A percentile compares a stretch with the other conserved stretches of the same genome.
phyloP scores from a whole-genome alignment of 129 eudicot species.

The Heracleum sosnowskyi region DNA sequence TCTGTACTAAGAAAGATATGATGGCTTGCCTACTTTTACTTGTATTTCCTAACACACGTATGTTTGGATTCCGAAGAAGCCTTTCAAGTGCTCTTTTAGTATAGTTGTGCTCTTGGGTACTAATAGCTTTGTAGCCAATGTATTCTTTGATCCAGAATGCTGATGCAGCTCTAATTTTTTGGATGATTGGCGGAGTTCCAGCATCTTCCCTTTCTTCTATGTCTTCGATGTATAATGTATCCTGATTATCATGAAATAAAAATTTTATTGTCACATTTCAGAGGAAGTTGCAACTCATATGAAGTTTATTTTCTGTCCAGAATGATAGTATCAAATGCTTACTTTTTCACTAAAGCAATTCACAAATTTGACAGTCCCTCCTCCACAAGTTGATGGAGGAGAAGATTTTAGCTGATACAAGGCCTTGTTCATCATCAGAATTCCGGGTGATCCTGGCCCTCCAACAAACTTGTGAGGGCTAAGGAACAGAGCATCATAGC shows the following conservation, averaged over 20 bases:
- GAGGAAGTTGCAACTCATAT: neutral
- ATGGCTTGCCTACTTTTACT: constrained; percentile 29
- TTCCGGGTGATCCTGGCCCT: constrained; percentile 90
- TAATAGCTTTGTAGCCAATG: constrained; percentile 34
- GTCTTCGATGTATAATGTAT: constrained; percentile 33
- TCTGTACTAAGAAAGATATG: constrained; percentile 33
- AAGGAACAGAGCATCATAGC: constrained; percentile 70
- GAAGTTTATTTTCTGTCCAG: neutral
- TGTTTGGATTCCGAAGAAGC: constrained; percentile 24
- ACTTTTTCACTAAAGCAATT: constrained; percentile 53
- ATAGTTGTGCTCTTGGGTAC: constrained; percentile 21
- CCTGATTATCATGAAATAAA: constrained; percentile 18
- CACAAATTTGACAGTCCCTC: constrained; percentile 78
- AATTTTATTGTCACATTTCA: neutral
- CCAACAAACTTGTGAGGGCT: constrained; percentile 92
- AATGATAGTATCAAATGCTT: neutral
- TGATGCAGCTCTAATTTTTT: constrained; percentile 43
- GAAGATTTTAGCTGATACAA: constrained; percentile 45
- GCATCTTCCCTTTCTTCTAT: constrained; percentile 63
- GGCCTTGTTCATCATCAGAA: constrained; percentile 58
- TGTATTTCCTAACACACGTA: constrained; percentile 32
- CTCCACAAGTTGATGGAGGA: constrained; percentile 93
- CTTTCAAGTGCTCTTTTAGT: constrained; percentile 30
- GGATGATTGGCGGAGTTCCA: constrained; percentile 49
- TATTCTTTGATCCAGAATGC: constrained; percentile 53